Conservation (phyloP, 2,329 filamentous ascomycete genomes). For the Penicillium brasilianum region DNA sequence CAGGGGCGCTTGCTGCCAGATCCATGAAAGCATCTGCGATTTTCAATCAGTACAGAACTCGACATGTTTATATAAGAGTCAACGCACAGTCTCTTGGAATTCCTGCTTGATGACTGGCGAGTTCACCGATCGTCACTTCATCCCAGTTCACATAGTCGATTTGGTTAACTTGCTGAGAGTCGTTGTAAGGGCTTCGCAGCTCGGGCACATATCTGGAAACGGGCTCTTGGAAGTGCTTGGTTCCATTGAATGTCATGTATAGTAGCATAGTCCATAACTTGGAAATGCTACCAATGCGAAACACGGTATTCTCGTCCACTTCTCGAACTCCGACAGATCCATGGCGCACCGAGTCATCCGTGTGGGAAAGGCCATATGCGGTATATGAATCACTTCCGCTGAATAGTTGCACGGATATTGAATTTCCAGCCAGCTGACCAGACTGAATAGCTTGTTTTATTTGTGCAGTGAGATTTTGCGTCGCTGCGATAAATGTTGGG, state of each 20-base stretch:
- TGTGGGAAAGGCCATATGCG: conserved; percentile 8
- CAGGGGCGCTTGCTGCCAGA: not conserved
- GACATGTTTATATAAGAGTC: not conserved
- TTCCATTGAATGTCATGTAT: conserved; percentile 26
- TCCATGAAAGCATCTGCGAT: conserved; percentile 6
- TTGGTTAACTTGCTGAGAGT: not conserved
- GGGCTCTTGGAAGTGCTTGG: conserved; percentile 26
- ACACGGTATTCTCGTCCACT: conserved; percentile 50
- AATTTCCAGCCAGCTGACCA: not conserved
- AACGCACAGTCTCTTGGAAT: conserved; percentile 43
- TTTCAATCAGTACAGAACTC: not conserved
- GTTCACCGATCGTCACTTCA: conserved; percentile 44
- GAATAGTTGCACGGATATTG: conserved; percentile 16
- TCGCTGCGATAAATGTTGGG: conserved; percentile 7
- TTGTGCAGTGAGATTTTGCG: conserved; percentile 3
- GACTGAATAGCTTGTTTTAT: conserved; percentile 1
- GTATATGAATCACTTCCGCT: not conserved
- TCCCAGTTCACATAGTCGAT: conserved; percentile 13
- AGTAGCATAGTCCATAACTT: conserved; percentile 50
- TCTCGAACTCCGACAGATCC: conserved; percentile 16
- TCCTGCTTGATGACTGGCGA: conserved; percentile 46
- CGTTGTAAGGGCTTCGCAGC: conserved; percentile 15
- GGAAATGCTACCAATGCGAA: conserved; percentile 50
- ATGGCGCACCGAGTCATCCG: conserved; percentile 1
- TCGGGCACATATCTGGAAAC: conserved; percentile 35